Evolutionary conservation across 73 alveolate genomes (phyloP).

Genomic region (Diophrys sp.): DNA sequence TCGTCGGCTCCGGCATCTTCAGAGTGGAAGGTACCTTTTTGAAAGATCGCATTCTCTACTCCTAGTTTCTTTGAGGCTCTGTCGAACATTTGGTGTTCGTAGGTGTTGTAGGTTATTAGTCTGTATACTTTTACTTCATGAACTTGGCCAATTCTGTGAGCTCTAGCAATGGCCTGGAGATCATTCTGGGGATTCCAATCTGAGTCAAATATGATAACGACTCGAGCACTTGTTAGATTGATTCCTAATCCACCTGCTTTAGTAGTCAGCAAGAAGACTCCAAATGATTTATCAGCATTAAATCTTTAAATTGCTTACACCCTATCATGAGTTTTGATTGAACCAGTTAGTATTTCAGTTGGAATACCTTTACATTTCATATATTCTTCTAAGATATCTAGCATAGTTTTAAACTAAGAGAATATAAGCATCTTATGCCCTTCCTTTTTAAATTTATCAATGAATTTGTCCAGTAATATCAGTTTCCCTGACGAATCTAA

Average conservation of each 20-base stretch:
- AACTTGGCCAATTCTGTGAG: conserved; percentile 98
- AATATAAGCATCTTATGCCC: conserved; percentile 91
- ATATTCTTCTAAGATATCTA: conserved; percentile 85
- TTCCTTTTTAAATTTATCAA: conserved; percentile 65
- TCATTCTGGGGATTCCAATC: conserved; percentile 99
- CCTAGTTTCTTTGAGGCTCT: conserved; percentile 89
- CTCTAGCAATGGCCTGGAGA: conserved; percentile 98
- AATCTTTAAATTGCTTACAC: conserved; percentile 89
- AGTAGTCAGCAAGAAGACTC: conserved; percentile 93
- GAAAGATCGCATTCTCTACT: conserved; percentile 89
- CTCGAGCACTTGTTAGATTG: conserved; percentile 96
- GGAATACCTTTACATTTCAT: conserved; percentile 70
- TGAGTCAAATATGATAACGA: conserved; percentile 97
- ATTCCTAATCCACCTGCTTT: conserved; percentile 99
- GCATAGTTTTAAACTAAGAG: conserved; percentile 95
- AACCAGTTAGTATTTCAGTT: conserved; percentile 93
- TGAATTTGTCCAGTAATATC: conserved; percentile 81
- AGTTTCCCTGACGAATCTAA: conserved; percentile 93
- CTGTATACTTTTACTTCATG: conserved; percentile 97
- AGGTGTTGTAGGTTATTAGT: conserved; percentile 89
- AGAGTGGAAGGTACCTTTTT: conserved; percentile 65
- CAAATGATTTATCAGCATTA: conserved; percentile 85
- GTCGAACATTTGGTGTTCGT: conserved; percentile 97
- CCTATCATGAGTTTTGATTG: conserved; percentile 92
- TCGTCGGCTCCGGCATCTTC: conserved; percentile 1